A percentile compares a stretch with the other conserved stretches of the same genome.
Evolutionary conservation across 495 filamentous ascomycete genomes (phyloP).

Genomic region (Penicillium odoratum): DNA sequence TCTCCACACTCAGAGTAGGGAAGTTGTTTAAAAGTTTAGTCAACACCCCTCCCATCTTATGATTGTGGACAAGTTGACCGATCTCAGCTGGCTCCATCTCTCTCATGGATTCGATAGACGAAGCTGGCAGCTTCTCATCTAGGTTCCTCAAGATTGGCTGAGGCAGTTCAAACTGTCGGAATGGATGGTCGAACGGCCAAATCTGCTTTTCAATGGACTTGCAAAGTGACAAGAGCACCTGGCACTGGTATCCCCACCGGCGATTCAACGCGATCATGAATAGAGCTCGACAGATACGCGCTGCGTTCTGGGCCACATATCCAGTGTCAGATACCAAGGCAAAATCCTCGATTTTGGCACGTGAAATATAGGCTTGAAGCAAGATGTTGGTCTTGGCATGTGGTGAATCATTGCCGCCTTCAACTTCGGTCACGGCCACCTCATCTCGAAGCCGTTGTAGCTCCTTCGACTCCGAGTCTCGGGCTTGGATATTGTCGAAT

Average conservation of each 20-base stretch:
- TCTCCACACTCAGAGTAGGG: slow-evolving; percentile 83
- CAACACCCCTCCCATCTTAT: slow-evolving; percentile 78
- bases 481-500: slow-evolving; percentile 92
- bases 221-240: slow-evolving; percentile 83
- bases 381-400: slow-evolving; percentile 95
- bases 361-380: slow-evolving; percentile 92
- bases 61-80: slow-evolving; percentile 87
- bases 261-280: slow-evolving; percentile 98
- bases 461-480: slow-evolving; percentile 84
- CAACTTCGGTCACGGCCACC: slow-evolving; percentile 68
- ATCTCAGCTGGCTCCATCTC: slow-evolving; percentile 95
- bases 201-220: slow-evolving; percentile 95
- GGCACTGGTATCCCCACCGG: slow-evolving; percentile 90
- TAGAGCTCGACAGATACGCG: slow-evolving; percentile 87
- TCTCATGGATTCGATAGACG: slow-evolving; percentile 75
- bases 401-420: slow-evolving; percentile 70
- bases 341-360: slow-evolving; percentile 85
- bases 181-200: slow-evolving; percentile 93
- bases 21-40: slow-evolving; percentile 84
- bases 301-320: slow-evolving; percentile 94
- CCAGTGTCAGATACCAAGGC: slow-evolving; percentile 85
- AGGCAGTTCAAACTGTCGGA: slow-evolving; percentile 92
- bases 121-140: slow-evolving; percentile 68
- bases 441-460: slow-evolving; percentile 65
- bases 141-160: slow-evolving; percentile 79